Conservation (phyloP, 2,329 filamentous ascomycete species). For the Claviceps purpurea region DNA sequence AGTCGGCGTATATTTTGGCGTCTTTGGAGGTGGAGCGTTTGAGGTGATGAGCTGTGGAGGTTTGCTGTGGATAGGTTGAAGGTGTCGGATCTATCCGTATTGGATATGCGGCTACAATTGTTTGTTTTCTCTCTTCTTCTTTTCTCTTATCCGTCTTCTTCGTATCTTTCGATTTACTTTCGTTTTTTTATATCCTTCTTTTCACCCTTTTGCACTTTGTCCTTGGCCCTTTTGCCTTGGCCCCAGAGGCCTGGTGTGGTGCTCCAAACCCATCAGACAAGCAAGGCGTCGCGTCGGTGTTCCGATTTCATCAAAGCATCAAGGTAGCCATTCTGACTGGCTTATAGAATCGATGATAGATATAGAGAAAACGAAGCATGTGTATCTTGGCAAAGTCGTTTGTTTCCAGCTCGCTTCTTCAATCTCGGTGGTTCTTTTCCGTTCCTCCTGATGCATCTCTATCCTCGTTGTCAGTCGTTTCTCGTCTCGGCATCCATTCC, state of each 20-base stretch:
- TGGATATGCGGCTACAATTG: no score
- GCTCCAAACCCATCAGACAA: neutral
- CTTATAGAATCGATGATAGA: no score
- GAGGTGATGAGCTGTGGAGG: neutral
- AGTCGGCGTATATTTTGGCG: conserved; percentile 23
- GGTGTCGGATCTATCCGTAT: no score
- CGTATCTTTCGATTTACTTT: neutral
- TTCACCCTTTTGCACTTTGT: neutral
- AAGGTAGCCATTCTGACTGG: no score
- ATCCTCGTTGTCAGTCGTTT: neutral
- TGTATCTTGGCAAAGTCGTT: no score
- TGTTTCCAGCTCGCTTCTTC: no score
- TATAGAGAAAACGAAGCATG: no score
- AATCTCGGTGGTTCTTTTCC: no score
- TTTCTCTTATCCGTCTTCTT: neutral
- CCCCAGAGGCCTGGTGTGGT: neutral
- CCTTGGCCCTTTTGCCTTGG: neutral
- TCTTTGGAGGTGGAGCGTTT: conserved; percentile 21
- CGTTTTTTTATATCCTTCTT: neutral
- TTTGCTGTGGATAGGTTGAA: no score
- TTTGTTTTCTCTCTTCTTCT: neutral
- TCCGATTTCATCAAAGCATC: no score
- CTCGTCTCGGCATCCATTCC: neutral
- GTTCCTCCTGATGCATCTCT: neutral
- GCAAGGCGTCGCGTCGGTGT: neutral